These are phyloP conservation scores for Diplodia seriata DNA, from an alignment of 2,329 filamentous ascomycete genomes.

Conservation along the genomic window DNA sequence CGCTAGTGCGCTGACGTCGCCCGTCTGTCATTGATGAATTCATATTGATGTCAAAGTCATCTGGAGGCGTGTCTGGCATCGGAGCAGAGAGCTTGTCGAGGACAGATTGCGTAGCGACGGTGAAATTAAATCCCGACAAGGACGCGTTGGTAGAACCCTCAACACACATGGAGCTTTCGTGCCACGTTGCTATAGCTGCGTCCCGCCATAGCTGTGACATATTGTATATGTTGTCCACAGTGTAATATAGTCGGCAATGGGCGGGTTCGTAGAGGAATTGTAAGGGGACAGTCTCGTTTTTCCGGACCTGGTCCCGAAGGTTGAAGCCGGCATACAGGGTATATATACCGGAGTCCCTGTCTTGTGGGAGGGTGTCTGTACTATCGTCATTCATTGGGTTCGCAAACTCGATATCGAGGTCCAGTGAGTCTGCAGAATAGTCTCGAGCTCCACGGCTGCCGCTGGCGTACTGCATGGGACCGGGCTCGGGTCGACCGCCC, in stretches of 20 bases:
- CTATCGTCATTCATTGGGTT: conserved; percentile 34
- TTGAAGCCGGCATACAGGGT: conserved; percentile 43
- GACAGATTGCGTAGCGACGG: background rate
- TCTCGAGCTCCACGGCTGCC: conserved; percentile 63
- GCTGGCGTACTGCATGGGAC: conserved; percentile 65
- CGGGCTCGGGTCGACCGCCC: conserved; percentile 62
- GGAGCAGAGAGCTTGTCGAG: background rate
- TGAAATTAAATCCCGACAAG: background rate
- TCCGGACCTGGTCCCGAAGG: conserved; percentile 49
- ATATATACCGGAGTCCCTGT: conserved; percentile 32
- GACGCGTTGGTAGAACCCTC: conserved; percentile 37
- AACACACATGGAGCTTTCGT: conserved; percentile 43
- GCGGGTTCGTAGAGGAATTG: conserved; percentile 51
- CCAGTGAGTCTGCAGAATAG: conserved; percentile 42
- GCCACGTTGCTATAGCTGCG: conserved; percentile 43
- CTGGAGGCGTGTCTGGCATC: background rate
- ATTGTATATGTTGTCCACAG: conserved; percentile 47
- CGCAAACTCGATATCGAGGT: conserved; percentile 43
- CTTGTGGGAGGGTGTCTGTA: conserved; percentile 7
- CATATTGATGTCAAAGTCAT: background rate
- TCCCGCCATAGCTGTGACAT: conserved; percentile 48
- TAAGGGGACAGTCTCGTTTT: conserved; percentile 42
- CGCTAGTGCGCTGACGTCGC: too few relatives aligned
- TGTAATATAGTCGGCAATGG: conserved; percentile 51
- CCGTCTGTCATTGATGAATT: background rate